Evolutionary conservation across 345 rosid genomes (phyloP).

Genomic region (Rhodomyrtus tomentosa): DNA sequence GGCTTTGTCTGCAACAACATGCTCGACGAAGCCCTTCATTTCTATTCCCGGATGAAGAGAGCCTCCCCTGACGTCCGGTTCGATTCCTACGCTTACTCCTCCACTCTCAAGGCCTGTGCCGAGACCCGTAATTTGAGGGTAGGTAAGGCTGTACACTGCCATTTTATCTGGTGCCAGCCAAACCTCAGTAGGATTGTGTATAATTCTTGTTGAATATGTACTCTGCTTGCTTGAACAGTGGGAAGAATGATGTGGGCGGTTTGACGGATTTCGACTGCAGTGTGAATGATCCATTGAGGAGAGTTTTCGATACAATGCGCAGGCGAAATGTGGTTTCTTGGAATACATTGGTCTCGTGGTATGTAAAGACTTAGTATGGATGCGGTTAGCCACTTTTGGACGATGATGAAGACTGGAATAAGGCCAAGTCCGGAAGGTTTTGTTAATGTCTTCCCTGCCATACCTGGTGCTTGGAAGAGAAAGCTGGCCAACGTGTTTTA

Average conservation of each 20-base stretch:
- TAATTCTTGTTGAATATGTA: constrained; percentile 82
- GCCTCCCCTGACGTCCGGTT: constrained; percentile 30
- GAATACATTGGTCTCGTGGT: constrained; percentile 77
- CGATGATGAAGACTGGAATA: constrained; percentile 56
- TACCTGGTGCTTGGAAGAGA: constrained; percentile 27
- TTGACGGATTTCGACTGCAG: constrained; percentile 11
- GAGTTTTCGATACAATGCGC: constrained; percentile 50
- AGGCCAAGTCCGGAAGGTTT: constrained; percentile 66
- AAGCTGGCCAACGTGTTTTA: constrained; percentile 41
- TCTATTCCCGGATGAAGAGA: constrained; percentile 58
- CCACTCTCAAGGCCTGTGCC: constrained; percentile 76
- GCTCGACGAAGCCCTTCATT: constrained; percentile 59
- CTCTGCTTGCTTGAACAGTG: constrained; percentile 38
- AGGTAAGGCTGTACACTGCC: constrained; percentile 77
- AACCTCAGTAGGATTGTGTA: constrained; percentile 64
- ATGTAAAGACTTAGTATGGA: constrained; percentile 45
- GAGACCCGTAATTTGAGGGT: constrained; percentile 29
- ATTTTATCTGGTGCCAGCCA: constrained; percentile 52
- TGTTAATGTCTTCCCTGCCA: constrained; percentile 69
- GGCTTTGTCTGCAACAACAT: constrained; percentile 73
- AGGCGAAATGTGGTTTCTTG: constrained; percentile 71
- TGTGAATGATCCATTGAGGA: constrained; percentile 42
- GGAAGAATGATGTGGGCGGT: neutral
- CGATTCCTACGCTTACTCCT: constrained; percentile 79
- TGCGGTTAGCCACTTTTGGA: constrained; percentile 48